phyloP scores from a whole-genome alignment of 2,329 filamentous ascomycete genomes.

The Colletotrichum sp. region DNA sequence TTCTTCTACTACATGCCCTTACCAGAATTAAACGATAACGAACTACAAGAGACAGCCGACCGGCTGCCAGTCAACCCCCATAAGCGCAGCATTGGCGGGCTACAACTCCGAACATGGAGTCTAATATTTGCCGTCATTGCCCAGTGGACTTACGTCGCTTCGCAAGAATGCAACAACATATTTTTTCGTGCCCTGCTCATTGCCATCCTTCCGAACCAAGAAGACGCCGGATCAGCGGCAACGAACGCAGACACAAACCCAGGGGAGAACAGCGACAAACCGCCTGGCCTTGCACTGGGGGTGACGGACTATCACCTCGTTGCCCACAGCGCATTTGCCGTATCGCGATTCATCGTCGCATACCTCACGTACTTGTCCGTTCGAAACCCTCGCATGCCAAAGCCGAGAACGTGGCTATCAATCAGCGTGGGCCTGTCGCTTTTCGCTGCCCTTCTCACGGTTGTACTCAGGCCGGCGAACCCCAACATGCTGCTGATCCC shows the following conservation, averaged over 20 bases:
- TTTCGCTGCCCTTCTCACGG: slow-evolving; percentile 55
- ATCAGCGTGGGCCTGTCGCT: slow-evolving; percentile 67
- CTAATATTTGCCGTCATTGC: slow-evolving; percentile 75
- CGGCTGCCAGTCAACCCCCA: slow-evolving; percentile 54
- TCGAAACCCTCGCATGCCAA: slow-evolving; percentile 55
- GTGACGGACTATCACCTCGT: slow-evolving; percentile 72
- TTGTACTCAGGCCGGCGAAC: slow-evolving; percentile 47
- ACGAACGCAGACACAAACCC: slow-evolving; percentile 41
- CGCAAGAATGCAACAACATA: slow-evolving; percentile 70
- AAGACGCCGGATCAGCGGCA: slow-evolving; percentile 25
- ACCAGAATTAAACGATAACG: slow-evolving; percentile 63
- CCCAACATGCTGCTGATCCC: slow-evolving; percentile 62
- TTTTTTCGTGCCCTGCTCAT: slow-evolving; percentile 61
- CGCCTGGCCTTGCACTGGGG: slow-evolving; percentile 54
- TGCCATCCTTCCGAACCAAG: slow-evolving; percentile 37
- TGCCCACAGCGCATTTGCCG: slow-evolving; percentile 74
- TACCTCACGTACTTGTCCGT: slow-evolving; percentile 65
- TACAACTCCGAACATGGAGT: slow-evolving; percentile 59
- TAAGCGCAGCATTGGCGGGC: slow-evolving; percentile 50
- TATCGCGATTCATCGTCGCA: slow-evolving; percentile 74
- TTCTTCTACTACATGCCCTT: slow-evolving; percentile 74
- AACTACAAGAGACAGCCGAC: slow-evolving; percentile 54
- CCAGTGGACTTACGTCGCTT: slow-evolving; percentile 81
- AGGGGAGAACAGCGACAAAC: slow-evolving; percentile 43
- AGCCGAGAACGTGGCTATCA: slow-evolving; percentile 72